phyloP scores from a whole-genome alignment of 345 rosid species.

The Triadica sebifera region DNA sequence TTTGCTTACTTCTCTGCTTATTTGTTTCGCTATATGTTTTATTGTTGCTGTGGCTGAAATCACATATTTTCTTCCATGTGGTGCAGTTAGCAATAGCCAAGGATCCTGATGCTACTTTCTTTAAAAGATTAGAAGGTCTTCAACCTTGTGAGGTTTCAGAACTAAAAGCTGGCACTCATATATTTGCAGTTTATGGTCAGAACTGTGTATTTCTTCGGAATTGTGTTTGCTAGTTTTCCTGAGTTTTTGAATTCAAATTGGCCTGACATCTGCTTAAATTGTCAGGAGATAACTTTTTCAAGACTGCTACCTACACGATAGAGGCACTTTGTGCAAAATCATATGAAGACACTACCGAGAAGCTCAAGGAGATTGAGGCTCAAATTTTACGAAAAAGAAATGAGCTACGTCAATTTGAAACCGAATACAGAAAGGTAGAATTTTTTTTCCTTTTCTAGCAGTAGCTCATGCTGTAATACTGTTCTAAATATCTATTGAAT shows the following conservation, averaged over 20 bases:
- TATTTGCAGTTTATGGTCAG: slow-evolving; percentile 97
- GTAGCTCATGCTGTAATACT: neutral
- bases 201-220: slow-evolving; percentile 15
- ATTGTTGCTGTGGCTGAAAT: slow-evolving; percentile 4
- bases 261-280: slow-evolving; percentile 23
- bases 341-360: slow-evolving; percentile 69
- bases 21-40: slow-evolving; percentile 7
- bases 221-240: slow-evolving; percentile 1
- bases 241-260: neutral
- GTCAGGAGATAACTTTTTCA: slow-evolving; percentile 95
- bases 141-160: slow-evolving; percentile 98
- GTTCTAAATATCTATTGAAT: slow-evolving; percentile 8
- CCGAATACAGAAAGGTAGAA: slow-evolving; percentile 84
- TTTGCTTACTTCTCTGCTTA: neutral
- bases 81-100: slow-evolving; percentile 92
- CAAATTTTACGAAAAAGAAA: slow-evolving; percentile 86
- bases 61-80: slow-evolving; percentile 6
- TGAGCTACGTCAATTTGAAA: slow-evolving; percentile 91
- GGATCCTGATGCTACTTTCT: slow-evolving; percentile 98
- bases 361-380: slow-evolving; percentile 85
- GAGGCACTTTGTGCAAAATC: slow-evolving; percentile 95
- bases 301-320: slow-evolving; percentile 84
- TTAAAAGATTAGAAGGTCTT: slow-evolving; percentile 95
- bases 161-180: slow-evolving; percentile 96
- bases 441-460: slow-evolving; percentile 8